Conservation (phyloP, 306 rosid species). For the Lathyrus aphaca region DNA sequence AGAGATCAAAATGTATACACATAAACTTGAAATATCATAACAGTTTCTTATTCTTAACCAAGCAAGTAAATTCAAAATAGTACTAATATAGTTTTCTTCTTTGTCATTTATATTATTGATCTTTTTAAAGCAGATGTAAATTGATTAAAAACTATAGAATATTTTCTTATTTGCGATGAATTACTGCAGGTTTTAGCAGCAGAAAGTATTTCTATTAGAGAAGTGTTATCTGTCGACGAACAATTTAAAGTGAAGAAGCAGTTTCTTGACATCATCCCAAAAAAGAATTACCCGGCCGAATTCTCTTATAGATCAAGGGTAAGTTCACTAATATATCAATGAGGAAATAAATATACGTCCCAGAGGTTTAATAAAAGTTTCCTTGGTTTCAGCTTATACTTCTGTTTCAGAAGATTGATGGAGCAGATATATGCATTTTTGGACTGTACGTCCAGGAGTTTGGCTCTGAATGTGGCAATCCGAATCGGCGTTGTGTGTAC, state of each 20-base stretch:
- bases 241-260: constrained; percentile 53
- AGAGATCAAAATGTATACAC: neutral
- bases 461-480: constrained; percentile 63
- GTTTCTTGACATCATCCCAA: constrained; percentile 51
- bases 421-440: constrained; percentile 72
- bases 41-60: constrained; percentile 10
- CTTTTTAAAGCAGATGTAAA: neutral
- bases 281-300: constrained; percentile 58
- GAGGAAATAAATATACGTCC: neutral
- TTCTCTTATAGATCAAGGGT: constrained; percentile 65
- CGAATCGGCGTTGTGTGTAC: constrained; percentile 59
- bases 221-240: constrained; percentile 53
- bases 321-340: constrained; percentile 25
- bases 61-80: constrained; percentile 5
- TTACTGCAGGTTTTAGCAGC: constrained; percentile 48
- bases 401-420: constrained; percentile 73
- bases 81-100: neutral
- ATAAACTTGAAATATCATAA: neutral
- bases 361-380: constrained; percentile 18
- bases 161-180: constrained; percentile 5
- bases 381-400: constrained; percentile 59
- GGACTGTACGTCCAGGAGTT: constrained; percentile 68
- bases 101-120: neutral
- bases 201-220: constrained; percentile 62
- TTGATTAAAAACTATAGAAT: neutral